Conservation (phyloP, 2,329 filamentous ascomycete species). For the Neospermospora avenae region DNA sequence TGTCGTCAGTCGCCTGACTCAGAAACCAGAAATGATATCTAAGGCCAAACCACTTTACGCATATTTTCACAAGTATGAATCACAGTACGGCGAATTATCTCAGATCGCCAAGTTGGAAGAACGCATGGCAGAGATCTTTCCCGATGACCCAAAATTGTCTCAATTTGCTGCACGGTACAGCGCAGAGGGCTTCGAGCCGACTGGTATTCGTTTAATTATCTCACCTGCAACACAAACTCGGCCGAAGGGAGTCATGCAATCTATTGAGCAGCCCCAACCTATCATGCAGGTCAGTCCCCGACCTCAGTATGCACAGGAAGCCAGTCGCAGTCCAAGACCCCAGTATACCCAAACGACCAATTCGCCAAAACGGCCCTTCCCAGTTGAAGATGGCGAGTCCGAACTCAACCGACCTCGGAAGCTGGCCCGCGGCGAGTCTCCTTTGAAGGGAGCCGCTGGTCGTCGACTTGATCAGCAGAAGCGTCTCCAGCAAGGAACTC, state of each 20-base stretch:
- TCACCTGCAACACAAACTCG: conserved; percentile 76
- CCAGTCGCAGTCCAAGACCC: conserved; percentile 35
- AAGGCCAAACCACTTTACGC: conserved; percentile 83
- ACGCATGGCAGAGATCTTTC: conserved; percentile 91
- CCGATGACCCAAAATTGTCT: conserved; percentile 73
- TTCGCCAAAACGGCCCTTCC: conserved; percentile 41
- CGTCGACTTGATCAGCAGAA: conserved; percentile 71
- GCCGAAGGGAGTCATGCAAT: conserved; percentile 55
- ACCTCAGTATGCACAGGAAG: conserved; percentile 32
- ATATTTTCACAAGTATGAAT: conserved; percentile 95
- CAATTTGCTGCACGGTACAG: conserved; percentile 77
- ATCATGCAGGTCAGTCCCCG: conserved; percentile 36
- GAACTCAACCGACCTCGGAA: conserved; percentile 76
- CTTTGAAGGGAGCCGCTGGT: conserved; percentile 85
- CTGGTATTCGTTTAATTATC: conserved; percentile 75
- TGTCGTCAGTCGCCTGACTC: conserved; percentile 75
- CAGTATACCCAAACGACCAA: conserved; percentile 31
- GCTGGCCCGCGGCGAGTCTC: conserved; percentile 83
- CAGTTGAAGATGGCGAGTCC: conserved; percentile 66
- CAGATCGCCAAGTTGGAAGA: conserved; percentile 89
- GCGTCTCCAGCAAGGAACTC: conserved; percentile 50
- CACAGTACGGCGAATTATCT: conserved; percentile 85
- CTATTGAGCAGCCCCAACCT: conserved; percentile 50
- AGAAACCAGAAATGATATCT: conserved; percentile 68
- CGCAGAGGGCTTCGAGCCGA: conserved; percentile 73